Evolutionary conservation across 352 stramenopile genomes (phyloP).

Genomic region (Phytophthora boehmeriae): DNA sequence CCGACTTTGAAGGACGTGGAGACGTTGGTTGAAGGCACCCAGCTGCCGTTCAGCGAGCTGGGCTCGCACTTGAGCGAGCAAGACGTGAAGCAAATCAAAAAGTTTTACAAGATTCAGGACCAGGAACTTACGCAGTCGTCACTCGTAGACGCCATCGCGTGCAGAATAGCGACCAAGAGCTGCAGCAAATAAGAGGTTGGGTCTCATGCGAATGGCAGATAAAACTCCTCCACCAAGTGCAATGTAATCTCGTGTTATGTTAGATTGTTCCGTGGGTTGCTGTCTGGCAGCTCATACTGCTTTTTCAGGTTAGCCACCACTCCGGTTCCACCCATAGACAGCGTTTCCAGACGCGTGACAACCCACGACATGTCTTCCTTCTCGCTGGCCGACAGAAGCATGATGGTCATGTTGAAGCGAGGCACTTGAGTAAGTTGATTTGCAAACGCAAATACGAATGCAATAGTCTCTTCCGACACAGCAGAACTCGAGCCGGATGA

Average conservation of each 20-base stretch:
- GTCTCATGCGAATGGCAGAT: no score
- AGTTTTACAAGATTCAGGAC: constrained; percentile 88
- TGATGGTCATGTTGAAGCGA: constrained; percentile 80
- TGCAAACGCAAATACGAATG: constrained; percentile 48
- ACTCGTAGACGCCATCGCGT: constrained; percentile 70
- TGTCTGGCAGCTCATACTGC: constrained; percentile 46
- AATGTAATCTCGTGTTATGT: constrained; percentile 7
- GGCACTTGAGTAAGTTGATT: constrained; percentile 51
- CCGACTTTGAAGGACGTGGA: constrained; percentile 36
- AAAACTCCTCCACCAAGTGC: constrained; percentile 11
- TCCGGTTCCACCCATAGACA: constrained; percentile 6
- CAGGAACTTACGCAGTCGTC: constrained; percentile 68
- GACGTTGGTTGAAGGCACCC: constrained; percentile 59
- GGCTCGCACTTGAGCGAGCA: constrained; percentile 50
- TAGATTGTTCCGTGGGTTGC: constrained; percentile 2
- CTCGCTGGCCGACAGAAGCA: constrained; percentile 75
- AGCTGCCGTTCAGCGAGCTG: constrained; percentile 49
- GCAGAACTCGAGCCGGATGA: background rate
- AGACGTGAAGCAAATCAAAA: constrained; percentile 68
- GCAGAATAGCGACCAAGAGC: constrained; percentile 89
- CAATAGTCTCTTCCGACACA: background rate
- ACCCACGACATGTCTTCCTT: constrained; percentile 66
- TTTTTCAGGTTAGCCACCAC: constrained; percentile 41
- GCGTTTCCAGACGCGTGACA: constrained; percentile 27
- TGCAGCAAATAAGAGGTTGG: constrained; percentile 72